phyloP scores from a whole-genome alignment of 129 eudicot species.

The Gnaphalium uliginosum region DNA sequence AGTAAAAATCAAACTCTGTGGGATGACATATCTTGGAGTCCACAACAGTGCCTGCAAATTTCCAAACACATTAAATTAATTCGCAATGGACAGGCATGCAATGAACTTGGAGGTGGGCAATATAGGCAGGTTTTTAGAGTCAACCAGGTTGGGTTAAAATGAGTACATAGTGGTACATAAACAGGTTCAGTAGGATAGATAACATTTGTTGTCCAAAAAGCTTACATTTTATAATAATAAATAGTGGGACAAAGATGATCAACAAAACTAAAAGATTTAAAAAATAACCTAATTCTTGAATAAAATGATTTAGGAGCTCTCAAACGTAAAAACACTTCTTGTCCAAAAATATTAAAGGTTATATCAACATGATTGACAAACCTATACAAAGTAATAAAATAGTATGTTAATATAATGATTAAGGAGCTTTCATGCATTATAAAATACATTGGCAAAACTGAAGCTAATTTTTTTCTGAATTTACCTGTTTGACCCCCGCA shows the following conservation, averaged over 20 bases:
- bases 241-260: background rate
- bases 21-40: slow-evolving; percentile 96
- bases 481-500: background rate
- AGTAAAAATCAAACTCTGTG: slow-evolving; percentile 87
- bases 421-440: background rate
- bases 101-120: background rate
- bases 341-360: no score
- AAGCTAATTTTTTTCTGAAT: background rate
- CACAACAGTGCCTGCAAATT: slow-evolving; percentile 73
- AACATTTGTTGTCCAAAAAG: no score
- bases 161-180: no score
- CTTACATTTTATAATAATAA: no score
- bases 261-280: no score
- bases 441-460: background rate
- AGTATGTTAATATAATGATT: no score
- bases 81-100: no score
- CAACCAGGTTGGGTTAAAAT: no score
- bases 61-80: background rate
- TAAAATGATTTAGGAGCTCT: no score
- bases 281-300: background rate
- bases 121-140: background rate
- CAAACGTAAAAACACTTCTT: no score
- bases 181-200: no score
- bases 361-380: background rate
- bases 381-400: background rate